These are phyloP conservation scores for Erodium texanum DNA, from an alignment of 441 rosid genomes.

Conservation along the genomic window DNA sequence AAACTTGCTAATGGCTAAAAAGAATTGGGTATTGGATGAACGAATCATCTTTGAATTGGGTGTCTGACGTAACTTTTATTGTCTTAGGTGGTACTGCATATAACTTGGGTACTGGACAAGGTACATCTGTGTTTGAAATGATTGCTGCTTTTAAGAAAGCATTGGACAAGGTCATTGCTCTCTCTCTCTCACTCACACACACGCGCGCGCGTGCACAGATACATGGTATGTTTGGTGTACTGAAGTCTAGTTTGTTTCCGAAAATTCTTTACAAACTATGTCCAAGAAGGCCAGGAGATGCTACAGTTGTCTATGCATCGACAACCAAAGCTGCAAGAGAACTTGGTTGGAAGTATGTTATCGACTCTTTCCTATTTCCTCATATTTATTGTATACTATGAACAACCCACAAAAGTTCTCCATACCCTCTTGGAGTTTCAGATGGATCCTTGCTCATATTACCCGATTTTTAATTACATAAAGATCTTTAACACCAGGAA, in stretches of 20 bases:
- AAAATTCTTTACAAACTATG: conserved; percentile 74
- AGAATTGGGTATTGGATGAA: too few species aligned
- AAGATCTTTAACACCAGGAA: too few species aligned
- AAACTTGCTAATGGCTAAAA: too few species aligned
- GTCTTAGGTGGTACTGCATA: conserved; percentile 50
- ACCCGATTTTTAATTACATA: not conserved
- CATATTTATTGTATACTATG: too few species aligned
- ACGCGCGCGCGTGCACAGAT: too few species aligned
- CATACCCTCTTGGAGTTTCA: not conserved
- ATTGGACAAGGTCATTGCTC: conserved; percentile 56
- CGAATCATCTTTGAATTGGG: not conserved
- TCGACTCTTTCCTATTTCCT: not conserved
- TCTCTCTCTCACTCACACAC: not conserved
- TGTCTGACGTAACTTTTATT: not conserved
- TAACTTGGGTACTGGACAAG: conserved; percentile 59
- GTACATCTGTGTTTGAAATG: conserved; percentile 66
- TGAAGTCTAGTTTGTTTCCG: conserved; percentile 28
- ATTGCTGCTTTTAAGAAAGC: conserved; percentile 71
- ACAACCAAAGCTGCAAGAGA: conserved; percentile 67
- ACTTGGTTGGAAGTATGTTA: conserved; percentile 75
- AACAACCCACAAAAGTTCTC: too few species aligned
- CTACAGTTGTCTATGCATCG: conserved; percentile 76
- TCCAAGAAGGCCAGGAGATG: conserved; percentile 88
- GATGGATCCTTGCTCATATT: not conserved
- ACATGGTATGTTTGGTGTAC: not conserved